Base-by-base conservation (phyloP, 2,329 filamentous ascomycete species). In the Pseudogymnoascus destructans region DNA sequence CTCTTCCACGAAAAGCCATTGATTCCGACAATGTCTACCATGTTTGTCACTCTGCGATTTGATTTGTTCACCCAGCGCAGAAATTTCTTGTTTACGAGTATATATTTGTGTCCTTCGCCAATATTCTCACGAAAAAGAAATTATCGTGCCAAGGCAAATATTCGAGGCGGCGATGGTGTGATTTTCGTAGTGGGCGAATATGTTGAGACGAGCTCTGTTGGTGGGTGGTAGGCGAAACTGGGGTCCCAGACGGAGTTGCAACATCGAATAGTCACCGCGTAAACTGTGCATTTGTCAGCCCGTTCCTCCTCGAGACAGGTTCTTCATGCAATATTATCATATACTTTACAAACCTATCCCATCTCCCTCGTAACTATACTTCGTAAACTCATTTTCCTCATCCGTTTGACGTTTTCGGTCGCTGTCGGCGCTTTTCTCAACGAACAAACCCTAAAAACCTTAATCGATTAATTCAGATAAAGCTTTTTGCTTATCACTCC, bases 401-500 rank as follows among this genome's bases (percentile, higher is more conserved):
- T 15, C 15, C 15, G 17, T 30, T 17, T 30, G 9, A 15, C 7
- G n/a, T 30, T 52, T 30, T 52, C 46, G n/a, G 23, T 52, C 46
- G 3, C 25, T 30, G 23, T 30, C 46, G 46, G 46, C 46, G 23
- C 4, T 52, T 49, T 52, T 52, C 46, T 52, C 46, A 52, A 52
- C 25, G 23, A 30, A 52, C 46, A 52, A 52, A 52, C 46, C 46
- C 46, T 30, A 52, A 52, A 52, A 52, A 52, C 46, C 46, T 52
- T 52, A 52, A 52, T 52, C 46, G 46, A 52, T 30, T 52, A 52
- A 30, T 30, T 30, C n/a, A 30, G 46, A 52, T 52, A 52, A 52
- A 52, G 46, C 46, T 52, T 52, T 52, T 52, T 52, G 46, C 46
- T 52, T 30, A 52, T 52, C 46, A 52, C 46, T 52, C 46, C 46